These are phyloP conservation scores for Tetrahymena elliotti DNA, from an alignment of 73 alveolate genomes.

Conservation along the genomic window DNA sequence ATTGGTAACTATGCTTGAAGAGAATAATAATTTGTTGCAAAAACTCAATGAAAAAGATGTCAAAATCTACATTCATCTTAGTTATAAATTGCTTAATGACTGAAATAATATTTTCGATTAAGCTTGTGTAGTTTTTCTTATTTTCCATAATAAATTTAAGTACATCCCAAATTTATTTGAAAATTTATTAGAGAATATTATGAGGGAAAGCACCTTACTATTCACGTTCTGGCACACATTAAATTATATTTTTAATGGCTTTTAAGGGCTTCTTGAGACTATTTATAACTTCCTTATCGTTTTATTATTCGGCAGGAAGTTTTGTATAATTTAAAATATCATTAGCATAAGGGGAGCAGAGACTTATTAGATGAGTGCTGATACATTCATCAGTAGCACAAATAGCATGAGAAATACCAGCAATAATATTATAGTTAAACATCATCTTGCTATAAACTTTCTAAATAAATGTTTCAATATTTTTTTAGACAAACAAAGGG, in stretches of 20 bases:
- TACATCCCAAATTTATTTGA: background rate
- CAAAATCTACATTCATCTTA: background rate
- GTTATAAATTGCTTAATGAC: background rate
- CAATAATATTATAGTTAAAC: background rate
- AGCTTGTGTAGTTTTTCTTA: background rate
- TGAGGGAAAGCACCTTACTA: background rate
- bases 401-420: background rate
- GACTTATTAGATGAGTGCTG: background rate
- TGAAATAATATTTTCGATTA: background rate
- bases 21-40: background rate
- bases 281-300: background rate
- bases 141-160: background rate
- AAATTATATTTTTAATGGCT: background rate
- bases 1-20: background rate
- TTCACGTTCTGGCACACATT: background rate
- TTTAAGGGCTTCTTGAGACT: background rate
- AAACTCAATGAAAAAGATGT: background rate
- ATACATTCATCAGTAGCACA: background rate
- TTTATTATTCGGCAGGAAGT: background rate
- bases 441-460: background rate
- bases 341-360: background rate
- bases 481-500: background rate
- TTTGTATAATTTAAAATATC: background rate
- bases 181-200: background rate
- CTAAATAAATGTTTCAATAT: background rate